Base-by-base conservation (phyloP, 148 eudicot genomes). In the Rhododendron simsii region DNA sequence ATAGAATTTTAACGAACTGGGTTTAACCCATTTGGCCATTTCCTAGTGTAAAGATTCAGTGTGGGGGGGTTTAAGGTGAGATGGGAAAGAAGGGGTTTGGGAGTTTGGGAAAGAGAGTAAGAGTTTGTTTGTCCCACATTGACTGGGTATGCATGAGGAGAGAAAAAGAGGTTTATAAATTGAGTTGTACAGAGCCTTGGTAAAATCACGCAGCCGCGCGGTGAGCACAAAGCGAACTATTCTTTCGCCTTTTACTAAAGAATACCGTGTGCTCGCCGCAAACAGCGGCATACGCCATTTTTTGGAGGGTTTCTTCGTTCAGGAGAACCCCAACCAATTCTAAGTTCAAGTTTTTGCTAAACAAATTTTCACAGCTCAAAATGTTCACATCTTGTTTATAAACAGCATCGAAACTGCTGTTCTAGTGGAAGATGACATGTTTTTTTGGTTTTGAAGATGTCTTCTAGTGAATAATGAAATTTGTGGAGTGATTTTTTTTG, bases 161-260 rank as follows among this genome's bases (percentile, higher is more conserved):
- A 61, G 67, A 61, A 28, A 61, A 61, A 61, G 67, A 61, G 67
- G 67, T 11, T 0, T 61, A 61, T 61, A 61, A 0, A 61, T 21
- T 61, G 67, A 61, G 11, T 5, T 2, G 11, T 61, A 23, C 67
- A 23, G 2, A 23, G 1, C 26, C 10, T 15, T 3, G 9, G 11
- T 9, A 5, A 47, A 26, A 9, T 16, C 59, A 59, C 57, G 83
- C 87, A 78, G 87, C 83, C 77, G 76, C 26, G 87, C 61, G 37
- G 77, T 78, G 83, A 79, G 53, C 76, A 86, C 87, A 86, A 28
- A 86, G 87, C 87, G 87, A 87, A 87, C 80, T 87, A 78, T 84
- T 87, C 86, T 87, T 87, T 87, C 86, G 84, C 84, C 89, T 84
- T 84, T 84, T 87, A 84, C 87, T 87, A 87, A 83, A 87, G 86